Evolutionary conservation across 2,329 filamentous ascomycete genomes (phyloP), one percentile per base, ranked within the genome.

Genomic region (Colletotrichum sidae): DNA sequence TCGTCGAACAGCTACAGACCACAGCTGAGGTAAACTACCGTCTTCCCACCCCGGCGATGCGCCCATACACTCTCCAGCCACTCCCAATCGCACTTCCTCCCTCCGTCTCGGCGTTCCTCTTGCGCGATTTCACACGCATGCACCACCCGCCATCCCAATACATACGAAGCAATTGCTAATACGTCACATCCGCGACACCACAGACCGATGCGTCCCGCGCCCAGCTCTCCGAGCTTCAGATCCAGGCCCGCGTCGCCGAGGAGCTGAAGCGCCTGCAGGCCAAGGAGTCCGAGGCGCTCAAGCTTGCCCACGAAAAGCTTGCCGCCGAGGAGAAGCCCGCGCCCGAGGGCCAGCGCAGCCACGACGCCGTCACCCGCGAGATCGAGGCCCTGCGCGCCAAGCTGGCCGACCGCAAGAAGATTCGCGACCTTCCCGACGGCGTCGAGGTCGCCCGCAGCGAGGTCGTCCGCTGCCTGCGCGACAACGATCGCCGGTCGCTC

Each of bases 181-280:
- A 8, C 15, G 12, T 47, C n/a, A 33, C 35, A 17, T 7, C 39
- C 46, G 13, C 38, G 2, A 38, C 25, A 59, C 72, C 68, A 17
- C 76, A 98, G 95, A 95, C 92, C 80, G 94, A 98, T 82, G 89
- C 90, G 66, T 94, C 93, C 70, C 94, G 95, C 76, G 86, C 91
- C 73, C 92, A 92, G 80, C 84, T 90, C 74, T 83, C 93, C 78
- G 95, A 98, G 81, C 88, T 96, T 69, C 91, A 95, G 73, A 90
- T 97, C 78, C 94, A 97, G 83, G 83, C 88, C 76, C 94, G 95
- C 79, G 93, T 97, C 67, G 88, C 91, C 73, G 85, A 89, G 73
- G 94, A 97, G 81, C 92, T 98, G 70, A 89, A 91, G 79, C 90
- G 90, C 72, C 88, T 97, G 69, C 90, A 90, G 76, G 85, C 88